A percentile compares a stretch with the other conserved stretches of the same genome.
Conservation (phyloP, 2,329 filamentous ascomycete genomes). For the Albifimbria verrucaria region DNA sequence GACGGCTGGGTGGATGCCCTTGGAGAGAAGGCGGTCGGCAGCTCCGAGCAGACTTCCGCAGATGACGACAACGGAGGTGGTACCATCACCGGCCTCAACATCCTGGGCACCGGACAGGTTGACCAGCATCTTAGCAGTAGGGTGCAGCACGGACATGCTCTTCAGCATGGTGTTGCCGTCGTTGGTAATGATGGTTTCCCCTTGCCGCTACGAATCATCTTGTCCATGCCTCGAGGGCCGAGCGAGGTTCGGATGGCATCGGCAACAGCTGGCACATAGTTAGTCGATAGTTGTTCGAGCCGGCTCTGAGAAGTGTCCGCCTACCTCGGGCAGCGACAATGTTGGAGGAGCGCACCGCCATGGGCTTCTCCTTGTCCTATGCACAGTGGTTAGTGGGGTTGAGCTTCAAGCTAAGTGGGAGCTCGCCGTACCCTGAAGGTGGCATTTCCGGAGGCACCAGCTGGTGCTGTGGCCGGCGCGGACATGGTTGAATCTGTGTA, state of each 20-base stretch:
- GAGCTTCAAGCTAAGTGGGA: constrained; percentile 24
- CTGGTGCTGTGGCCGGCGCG: constrained; percentile 33
- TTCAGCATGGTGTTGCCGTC: constrained; percentile 99
- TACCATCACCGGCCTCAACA: constrained; percentile 97
- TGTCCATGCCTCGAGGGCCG: constrained; percentile 96
- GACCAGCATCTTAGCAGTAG: constrained; percentile 99
- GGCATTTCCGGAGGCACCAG: constrained; percentile 44
- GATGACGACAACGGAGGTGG: constrained; percentile 97
- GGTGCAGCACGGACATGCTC: constrained; percentile 98
- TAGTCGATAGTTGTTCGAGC: constrained; percentile 14
- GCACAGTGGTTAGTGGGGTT: constrained; percentile 31
- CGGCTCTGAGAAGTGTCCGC: constrained; percentile 13
- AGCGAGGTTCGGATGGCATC: constrained; percentile 97
- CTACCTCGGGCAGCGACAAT: constrained; percentile 94
- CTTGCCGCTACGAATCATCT: constrained; percentile 97
- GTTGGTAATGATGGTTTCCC: constrained; percentile 99
- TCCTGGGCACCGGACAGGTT: constrained; percentile 96
- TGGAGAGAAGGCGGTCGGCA: constrained; percentile 83
- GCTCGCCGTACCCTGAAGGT: constrained; percentile 52
- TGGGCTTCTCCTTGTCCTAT: constrained; percentile 93
- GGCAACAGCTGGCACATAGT: constrained; percentile 69
- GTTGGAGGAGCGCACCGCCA: constrained; percentile 93
- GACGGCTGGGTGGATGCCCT: constrained; percentile 95
- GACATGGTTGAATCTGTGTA: constrained; percentile 37
- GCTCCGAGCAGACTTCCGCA: constrained; percentile 92